Conservation (phyloP, 2,329 filamentous ascomycete genomes). For the Plectosphaerella cucumerina region DNA sequence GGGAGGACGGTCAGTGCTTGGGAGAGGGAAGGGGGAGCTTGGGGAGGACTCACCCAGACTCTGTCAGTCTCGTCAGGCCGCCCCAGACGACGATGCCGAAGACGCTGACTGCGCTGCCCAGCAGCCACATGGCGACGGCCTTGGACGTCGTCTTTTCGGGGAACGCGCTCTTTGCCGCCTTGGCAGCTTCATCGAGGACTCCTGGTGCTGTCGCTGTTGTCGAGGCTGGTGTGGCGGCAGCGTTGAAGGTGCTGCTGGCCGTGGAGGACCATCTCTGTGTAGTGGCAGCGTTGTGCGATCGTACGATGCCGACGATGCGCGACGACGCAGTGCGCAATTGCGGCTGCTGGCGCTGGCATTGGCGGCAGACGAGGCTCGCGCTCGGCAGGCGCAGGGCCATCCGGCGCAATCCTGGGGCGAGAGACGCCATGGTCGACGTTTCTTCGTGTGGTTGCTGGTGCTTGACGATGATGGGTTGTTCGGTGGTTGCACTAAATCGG, state of each 20-base stretch:
- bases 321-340: slow-evolving; percentile 28
- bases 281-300: slow-evolving; percentile 30
- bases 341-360: slow-evolving; percentile 35
- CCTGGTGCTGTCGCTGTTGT: not conserved
- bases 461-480: slow-evolving; percentile 1
- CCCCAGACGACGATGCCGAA: slow-evolving; percentile 97
- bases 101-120: slow-evolving; percentile 86
- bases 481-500: slow-evolving; percentile 1
- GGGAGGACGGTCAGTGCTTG: not conserved
- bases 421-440: slow-evolving; percentile 32
- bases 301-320: slow-evolving; percentile 33
- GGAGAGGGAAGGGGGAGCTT: not conserved
- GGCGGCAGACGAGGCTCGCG: slow-evolving; percentile 41
- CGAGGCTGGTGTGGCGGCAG: slow-evolving; percentile 4
- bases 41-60: slow-evolving; percentile 70
- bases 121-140: slow-evolving; percentile 83
- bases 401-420: slow-evolving; percentile 37
- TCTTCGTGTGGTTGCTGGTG: not conserved
- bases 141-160: slow-evolving; percentile 66
- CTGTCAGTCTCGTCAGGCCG: slow-evolving; percentile 86
- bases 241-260: slow-evolving; percentile 14
- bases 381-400: slow-evolving; percentile 32
- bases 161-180: slow-evolving; percentile 33
- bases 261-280: not conserved
- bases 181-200: slow-evolving; percentile 4